phyloP scores from a whole-genome alignment of 2,329 filamentous ascomycete genomes.

The Nothophoma quercina region DNA sequence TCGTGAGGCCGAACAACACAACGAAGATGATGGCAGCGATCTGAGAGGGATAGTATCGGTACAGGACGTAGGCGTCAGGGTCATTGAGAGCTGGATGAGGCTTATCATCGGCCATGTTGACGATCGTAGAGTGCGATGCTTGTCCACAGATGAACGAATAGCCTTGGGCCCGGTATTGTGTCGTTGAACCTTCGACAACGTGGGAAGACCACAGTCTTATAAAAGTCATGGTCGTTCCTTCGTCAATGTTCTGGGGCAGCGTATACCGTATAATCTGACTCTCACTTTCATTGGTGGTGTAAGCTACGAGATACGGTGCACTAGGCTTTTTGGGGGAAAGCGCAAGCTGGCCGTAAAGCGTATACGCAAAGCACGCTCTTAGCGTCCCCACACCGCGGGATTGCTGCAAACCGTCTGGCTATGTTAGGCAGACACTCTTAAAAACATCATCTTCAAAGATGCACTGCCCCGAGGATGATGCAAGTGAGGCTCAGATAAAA shows the following conservation, averaged over 20 bases:
- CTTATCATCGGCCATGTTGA: slow-evolving; percentile 7
- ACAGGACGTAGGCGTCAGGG: slow-evolving; percentile 18
- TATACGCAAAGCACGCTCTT: slow-evolving; percentile 4
- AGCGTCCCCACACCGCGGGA: not conserved
- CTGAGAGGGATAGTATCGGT: slow-evolving; percentile 55
- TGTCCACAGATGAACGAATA: too few species aligned
- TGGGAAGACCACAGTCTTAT: slow-evolving; percentile 1
- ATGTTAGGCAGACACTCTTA: not conserved
- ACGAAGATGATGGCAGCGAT: slow-evolving; percentile 57
- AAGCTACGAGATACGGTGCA: not conserved
- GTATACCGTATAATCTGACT: slow-evolving; percentile 7
- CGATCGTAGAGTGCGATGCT: too few species aligned
- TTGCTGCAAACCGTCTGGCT: not conserved
- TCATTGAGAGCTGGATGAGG: slow-evolving; percentile 25
- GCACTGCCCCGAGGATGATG: not conserved
- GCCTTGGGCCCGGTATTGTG: not conserved
- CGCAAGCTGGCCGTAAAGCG: slow-evolving; percentile 7
- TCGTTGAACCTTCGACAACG: not conserved
- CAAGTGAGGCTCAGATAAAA: not conserved
- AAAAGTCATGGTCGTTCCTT: not conserved
- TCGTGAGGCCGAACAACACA: slow-evolving; percentile 55
- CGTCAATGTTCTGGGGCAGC: not conserved
- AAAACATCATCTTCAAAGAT: not conserved
- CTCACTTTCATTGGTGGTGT: not conserved
- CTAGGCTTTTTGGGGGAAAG: not conserved